These are phyloP conservation scores for Hericium coralloides DNA, from an alignment of 768 basidiomycete species.

Conservation along the genomic window DNA sequence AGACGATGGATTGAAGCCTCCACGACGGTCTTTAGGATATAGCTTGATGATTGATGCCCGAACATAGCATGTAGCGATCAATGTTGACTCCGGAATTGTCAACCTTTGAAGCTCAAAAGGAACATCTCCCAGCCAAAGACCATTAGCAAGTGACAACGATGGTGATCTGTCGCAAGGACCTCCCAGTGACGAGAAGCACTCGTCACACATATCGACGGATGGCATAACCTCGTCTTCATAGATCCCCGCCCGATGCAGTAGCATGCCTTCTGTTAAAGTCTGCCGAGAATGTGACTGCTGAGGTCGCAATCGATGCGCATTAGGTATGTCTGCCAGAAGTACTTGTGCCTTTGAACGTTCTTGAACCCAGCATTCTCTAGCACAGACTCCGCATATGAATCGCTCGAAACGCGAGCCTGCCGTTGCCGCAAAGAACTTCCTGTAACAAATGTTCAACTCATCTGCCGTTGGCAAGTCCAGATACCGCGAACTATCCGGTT, in stretches of 20 bases:
- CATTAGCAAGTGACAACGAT: slow-evolving; percentile 22
- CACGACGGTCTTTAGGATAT: slow-evolving; percentile 17
- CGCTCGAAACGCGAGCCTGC: too few relatives aligned
- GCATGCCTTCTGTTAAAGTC: too few relatives aligned
- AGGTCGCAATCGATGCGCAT: too few relatives aligned
- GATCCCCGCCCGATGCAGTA: neutral
- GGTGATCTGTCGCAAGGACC: neutral
- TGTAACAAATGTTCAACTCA: too few relatives aligned
- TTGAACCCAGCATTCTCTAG: too few relatives aligned
- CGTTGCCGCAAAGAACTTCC: too few relatives aligned
- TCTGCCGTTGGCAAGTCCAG: too few relatives aligned
- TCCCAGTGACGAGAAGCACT: neutral
- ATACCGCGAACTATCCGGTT: too few relatives aligned
- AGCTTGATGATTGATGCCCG: neutral
- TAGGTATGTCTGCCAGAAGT: too few relatives aligned
- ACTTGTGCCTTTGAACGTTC: too few relatives aligned
- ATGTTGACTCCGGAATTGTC: slow-evolving; percentile 28
- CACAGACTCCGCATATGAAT: too few relatives aligned
- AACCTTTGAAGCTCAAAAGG: slow-evolving; percentile 22
- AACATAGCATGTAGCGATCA: slow-evolving; percentile 17
- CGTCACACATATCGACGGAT: neutral
- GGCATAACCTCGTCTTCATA: neutral
- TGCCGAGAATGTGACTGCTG: too few relatives aligned
- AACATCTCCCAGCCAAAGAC: slow-evolving; percentile 29
- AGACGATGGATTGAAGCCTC: neutral